A percentile compares a stretch with the other conserved stretches of the same genome.
phyloP scores from a whole-genome alignment of 805 yeast genomes.

The Candida berthetii region DNA sequence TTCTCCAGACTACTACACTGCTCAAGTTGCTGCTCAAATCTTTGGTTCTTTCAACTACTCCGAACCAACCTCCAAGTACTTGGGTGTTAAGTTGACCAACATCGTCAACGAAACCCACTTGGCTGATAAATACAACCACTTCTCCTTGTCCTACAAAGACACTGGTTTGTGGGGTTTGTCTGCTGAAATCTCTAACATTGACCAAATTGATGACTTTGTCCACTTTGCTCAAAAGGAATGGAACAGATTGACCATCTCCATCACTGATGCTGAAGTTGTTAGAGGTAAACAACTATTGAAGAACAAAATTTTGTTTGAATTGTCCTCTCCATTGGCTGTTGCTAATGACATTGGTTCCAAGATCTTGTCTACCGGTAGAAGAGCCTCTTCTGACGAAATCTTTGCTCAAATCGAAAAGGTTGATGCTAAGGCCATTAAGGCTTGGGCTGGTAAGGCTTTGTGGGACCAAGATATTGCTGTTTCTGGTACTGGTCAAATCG shows the following conservation, averaged over 20 bases:
- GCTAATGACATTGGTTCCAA: slow-evolving; percentile 54
- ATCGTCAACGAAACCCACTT: slow-evolving; percentile 67
- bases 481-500: slow-evolving; percentile 83
- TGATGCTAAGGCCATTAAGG: slow-evolving; percentile 49
- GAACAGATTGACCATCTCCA: slow-evolving; percentile 75
- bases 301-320: slow-evolving; percentile 47
- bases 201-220: slow-evolving; percentile 63
- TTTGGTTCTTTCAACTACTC: slow-evolving; percentile 48
- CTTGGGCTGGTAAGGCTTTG: slow-evolving; percentile 70
- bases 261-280: slow-evolving; percentile 72
- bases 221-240: slow-evolving; percentile 83
- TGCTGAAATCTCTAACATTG: slow-evolving; percentile 55
- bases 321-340: slow-evolving; percentile 43
- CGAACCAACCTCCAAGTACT: slow-evolving; percentile 49
- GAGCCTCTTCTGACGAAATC: slow-evolving; percentile 54
- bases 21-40: slow-evolving; percentile 66
- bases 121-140: slow-evolving; percentile 67
- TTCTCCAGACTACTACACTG: slow-evolving; percentile 62
- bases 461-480: slow-evolving; percentile 85
- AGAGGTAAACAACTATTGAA: slow-evolving; percentile 72
- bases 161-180: slow-evolving; percentile 82
- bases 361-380: slow-evolving; percentile 55
- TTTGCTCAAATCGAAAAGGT: slow-evolving; percentile 59
- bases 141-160: slow-evolving; percentile 67
- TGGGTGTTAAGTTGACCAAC: slow-evolving; percentile 67